Base-by-base conservation (phyloP, 2,329 filamentous ascomycete genomes). In the Fusarium sp. region DNA sequence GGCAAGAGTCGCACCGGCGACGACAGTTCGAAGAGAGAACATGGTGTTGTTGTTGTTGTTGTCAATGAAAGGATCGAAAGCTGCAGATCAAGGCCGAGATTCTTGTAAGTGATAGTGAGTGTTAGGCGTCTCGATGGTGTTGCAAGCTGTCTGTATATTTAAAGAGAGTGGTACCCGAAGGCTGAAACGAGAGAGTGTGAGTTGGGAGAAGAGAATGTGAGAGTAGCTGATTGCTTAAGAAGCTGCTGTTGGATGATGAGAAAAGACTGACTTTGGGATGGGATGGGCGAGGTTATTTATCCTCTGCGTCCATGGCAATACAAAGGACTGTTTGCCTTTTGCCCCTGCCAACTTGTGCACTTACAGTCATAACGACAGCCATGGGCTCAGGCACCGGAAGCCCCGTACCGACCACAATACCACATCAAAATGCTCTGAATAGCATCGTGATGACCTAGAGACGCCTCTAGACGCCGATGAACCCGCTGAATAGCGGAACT, bases 1-100 rank as follows among this genome's bases (percentile, higher is more conserved):
- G 48, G 81, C 76, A 55, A 82, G 72, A 20, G 80, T 80, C 75
- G 79, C 81, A 60, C 80, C 69, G 51, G 80, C 80, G 61, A 77
- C 77, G 56, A 81, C 20, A 63, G 67, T 61, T 57, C 63, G 65
- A 57, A 75, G 61, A 25, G 74, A 74, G 67, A 66, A 60, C 67
- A 74, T 72, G 49, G 32, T 62, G 49, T 56, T 49, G 48, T 58
- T 54, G 20, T 67, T 65, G 24, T 67, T 54, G 20, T 67, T 65
- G 61, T 49, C 41, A 63, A 65, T 44, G 64, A 71, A 57, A 20
- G 65, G 53, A 58, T 46, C 29, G 63, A 68, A n/a, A 65, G 55
- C 53, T 69, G 65, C 61, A 61, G 49, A 37, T 61, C 49, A 20
- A 51, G 59, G 45, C 44, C 63, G 45, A 53, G 44, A 49, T 56